Evolutionary conservation across 371 early-diverging fungal species (phyloP).

Genomic region (Circinella minor): DNA sequence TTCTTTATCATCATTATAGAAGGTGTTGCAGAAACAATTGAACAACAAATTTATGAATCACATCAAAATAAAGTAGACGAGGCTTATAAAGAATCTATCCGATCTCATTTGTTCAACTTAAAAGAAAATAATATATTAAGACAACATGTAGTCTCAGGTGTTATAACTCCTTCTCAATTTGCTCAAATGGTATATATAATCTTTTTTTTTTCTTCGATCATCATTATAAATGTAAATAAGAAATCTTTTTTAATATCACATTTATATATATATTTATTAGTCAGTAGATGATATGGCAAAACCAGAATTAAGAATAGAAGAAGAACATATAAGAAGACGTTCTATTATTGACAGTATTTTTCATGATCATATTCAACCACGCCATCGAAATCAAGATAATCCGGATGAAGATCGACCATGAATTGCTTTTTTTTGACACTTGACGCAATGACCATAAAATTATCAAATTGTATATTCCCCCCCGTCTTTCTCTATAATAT

Average conservation of each 20-base stretch:
- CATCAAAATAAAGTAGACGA: slow-evolving; percentile 17
- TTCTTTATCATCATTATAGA: not conserved
- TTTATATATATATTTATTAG: not conserved
- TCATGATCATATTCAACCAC: slow-evolving; percentile 24
- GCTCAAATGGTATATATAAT: slow-evolving; percentile 19
- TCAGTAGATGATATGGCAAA: slow-evolving; percentile 27
- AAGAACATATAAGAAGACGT: slow-evolving; percentile 26
- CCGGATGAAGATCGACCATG: slow-evolving; percentile 20
- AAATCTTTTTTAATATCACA: not conserved
- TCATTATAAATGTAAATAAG: not conserved
- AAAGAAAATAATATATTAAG: slow-evolving; percentile 25
- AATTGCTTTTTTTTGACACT: not conserved
- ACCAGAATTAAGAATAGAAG: slow-evolving; percentile 18
- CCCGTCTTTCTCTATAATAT: too few relatives aligned
- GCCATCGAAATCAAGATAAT: slow-evolving; percentile 25
- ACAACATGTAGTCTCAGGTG: slow-evolving; percentile 21
- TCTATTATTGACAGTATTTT: slow-evolving; percentile 30
- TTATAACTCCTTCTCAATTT: slow-evolving; percentile 16
- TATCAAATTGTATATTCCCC: too few relatives aligned
- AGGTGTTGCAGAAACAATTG: slow-evolving; percentile 23
- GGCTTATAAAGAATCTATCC: slow-evolving; percentile 26
- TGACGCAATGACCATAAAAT: too few relatives aligned
- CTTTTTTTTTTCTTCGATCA: not conserved
- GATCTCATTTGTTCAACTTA: slow-evolving; percentile 28
- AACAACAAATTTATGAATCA: slow-evolving; percentile 18